phyloP scores from a whole-genome alignment of 2,329 filamentous ascomycete species.

The Whalleya microplaca region DNA sequence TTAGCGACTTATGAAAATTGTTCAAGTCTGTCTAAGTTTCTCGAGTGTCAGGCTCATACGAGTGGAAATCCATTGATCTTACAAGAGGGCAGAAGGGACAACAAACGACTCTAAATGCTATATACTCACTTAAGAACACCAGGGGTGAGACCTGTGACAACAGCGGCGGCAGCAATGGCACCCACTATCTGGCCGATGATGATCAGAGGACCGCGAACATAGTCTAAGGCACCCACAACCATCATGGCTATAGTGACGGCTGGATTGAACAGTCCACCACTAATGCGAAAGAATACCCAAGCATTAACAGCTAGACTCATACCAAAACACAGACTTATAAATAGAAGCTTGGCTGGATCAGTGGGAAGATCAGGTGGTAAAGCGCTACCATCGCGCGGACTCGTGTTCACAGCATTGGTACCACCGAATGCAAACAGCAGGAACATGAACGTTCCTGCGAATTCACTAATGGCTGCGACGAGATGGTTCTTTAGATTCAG shows the following conservation, averaged over 20 bases:
- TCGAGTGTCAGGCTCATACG: too few relatives aligned
- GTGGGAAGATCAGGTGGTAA: constrained; percentile 13
- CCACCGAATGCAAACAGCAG: constrained; percentile 40
- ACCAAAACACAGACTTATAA: constrained; percentile 42
- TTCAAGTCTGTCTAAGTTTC: too few relatives aligned
- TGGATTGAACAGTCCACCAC: constrained; percentile 38
- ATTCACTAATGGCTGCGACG: constrained; percentile 36
- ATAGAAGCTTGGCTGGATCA: constrained; percentile 36
- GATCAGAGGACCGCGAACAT: constrained; percentile 46
- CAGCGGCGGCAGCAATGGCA: constrained; percentile 53
- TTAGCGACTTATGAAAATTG: too few relatives aligned
- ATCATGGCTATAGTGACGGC: constrained; percentile 51
- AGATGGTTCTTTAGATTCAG: constrained; percentile 32
- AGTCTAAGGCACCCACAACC: constrained; percentile 46
- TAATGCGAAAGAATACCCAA: constrained; percentile 49
- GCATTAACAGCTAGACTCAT: constrained; percentile 45
- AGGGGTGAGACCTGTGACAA: constrained; percentile 45
- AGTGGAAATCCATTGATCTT: too few relatives aligned
- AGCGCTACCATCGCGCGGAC: not conserved
- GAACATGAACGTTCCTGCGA: constrained; percentile 40
- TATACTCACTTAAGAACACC: too few relatives aligned
- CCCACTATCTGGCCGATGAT: constrained; percentile 53
- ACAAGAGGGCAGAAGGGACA: too few relatives aligned
- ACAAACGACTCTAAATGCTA: too few relatives aligned
- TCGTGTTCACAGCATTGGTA: constrained; percentile 37